These are phyloP conservation scores for Russula brevipes DNA, from an alignment of 768 basidiomycete genomes.

Conservation along the genomic window DNA sequence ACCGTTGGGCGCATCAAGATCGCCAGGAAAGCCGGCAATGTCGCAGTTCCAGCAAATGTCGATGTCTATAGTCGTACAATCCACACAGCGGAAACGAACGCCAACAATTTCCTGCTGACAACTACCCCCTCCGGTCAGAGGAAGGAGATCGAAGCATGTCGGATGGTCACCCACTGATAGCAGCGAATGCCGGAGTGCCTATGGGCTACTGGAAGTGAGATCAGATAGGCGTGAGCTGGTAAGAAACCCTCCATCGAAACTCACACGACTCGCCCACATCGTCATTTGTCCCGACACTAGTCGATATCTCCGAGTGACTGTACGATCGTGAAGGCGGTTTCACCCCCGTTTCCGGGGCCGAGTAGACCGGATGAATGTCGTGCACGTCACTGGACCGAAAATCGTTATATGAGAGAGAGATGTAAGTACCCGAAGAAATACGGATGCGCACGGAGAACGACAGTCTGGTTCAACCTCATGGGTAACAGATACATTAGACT, in stretches of 20 bases:
- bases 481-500: too few species aligned
- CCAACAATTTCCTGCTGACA: slow-evolving; percentile 89
- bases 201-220: slow-evolving; percentile 15
- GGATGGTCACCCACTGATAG: slow-evolving; percentile 19
- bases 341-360: slow-evolving; percentile 78
- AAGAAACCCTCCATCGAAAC: neutral
- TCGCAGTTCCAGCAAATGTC: slow-evolving; percentile 88
- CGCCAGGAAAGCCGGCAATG: slow-evolving; percentile 78
- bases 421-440: neutral
- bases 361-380: slow-evolving; percentile 84
- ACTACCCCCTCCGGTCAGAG: slow-evolving; percentile 36
- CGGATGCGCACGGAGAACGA: slow-evolving; percentile 57
- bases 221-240: neutral
- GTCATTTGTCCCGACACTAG: slow-evolving; percentile 20
- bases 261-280: slow-evolving; percentile 21
- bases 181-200: slow-evolving; percentile 23
- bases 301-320: slow-evolving; percentile 38
- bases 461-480: too few species aligned
- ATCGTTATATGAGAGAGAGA: slow-evolving; percentile 8
- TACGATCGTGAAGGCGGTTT: slow-evolving; percentile 37
- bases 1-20: slow-evolving; percentile 68
- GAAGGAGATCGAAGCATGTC: neutral
- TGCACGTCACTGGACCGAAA: slow-evolving; percentile 65
- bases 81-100: slow-evolving; percentile 87
- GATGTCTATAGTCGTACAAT: slow-evolving; percentile 48